Evolutionary conservation across 345 rosid genomes (phyloP).

Genomic region (Gossypium mustelinum): DNA sequence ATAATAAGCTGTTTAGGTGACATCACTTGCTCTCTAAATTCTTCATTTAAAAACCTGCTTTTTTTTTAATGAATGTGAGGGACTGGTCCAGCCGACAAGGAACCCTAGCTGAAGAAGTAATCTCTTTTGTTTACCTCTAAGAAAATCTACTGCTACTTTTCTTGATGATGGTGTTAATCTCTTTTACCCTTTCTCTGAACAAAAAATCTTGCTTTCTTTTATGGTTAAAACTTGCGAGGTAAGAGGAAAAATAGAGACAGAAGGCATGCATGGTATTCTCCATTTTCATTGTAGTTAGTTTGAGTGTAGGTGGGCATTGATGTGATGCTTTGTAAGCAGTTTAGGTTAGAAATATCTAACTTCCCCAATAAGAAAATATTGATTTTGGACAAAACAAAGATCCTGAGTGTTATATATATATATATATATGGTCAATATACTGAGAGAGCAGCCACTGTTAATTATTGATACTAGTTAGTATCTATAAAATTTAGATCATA

Average conservation of each 20-base stretch:
- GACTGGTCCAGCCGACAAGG: slow-evolving; percentile 45
- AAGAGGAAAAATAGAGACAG: no score
- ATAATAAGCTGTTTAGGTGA: slow-evolving; percentile 23
- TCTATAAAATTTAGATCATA: background rate
- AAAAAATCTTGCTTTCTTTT: slow-evolving; percentile 14
- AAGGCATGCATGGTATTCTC: no score
- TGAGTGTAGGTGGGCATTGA: slow-evolving; percentile 29
- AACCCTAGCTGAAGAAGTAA: slow-evolving; percentile 47
- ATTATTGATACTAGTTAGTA: background rate
- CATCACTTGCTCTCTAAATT: slow-evolving; percentile 32
- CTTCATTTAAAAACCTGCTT: slow-evolving; percentile 27
- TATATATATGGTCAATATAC: background rate
- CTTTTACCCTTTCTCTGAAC: slow-evolving; percentile 1
- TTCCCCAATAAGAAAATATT: slow-evolving; percentile 17
- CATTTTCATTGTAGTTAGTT: slow-evolving; percentile 15
- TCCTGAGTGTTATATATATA: background rate
- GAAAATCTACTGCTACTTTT: slow-evolving; percentile 19
- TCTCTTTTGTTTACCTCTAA: slow-evolving; percentile 21
- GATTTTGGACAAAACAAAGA: slow-evolving; percentile 7
- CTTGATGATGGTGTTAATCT: slow-evolving; percentile 22
- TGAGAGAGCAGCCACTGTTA: background rate
- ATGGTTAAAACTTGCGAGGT: no score
- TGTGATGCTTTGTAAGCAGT: slow-evolving; percentile 29
- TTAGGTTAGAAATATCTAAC: slow-evolving; percentile 40
- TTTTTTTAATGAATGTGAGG: slow-evolving; percentile 13